Percentiles rank a stretch among this genome's conserved stretches.
phyloP scores from a whole-genome alignment of 2,329 filamentous ascomycete genomes.

The Penicillium sp. region DNA sequence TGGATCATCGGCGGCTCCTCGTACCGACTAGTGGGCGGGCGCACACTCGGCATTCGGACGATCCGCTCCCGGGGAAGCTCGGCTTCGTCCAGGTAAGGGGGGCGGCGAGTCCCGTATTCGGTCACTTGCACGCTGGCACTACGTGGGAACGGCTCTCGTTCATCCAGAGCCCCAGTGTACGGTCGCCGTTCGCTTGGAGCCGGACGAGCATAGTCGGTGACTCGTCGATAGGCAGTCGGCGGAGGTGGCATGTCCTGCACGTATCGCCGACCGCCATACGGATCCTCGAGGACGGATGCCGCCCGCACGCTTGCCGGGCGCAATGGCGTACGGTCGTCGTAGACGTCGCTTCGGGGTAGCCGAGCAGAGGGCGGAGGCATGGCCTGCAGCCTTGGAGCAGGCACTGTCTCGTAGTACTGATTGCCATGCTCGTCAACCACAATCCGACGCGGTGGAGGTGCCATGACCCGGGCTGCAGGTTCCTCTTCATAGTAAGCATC shows the following conservation, averaged over 20 bases:
- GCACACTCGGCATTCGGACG: constrained; percentile 50
- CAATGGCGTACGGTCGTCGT: constrained; percentile 29
- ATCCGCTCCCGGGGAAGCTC: constrained; percentile 50
- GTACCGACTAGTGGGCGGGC: constrained; percentile 50
- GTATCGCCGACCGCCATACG: constrained; percentile 35
- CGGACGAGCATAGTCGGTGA: constrained; percentile 31
- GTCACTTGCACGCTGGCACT: constrained; percentile 36
- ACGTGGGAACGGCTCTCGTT: constrained; percentile 30
- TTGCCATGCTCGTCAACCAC: constrained; percentile 75
- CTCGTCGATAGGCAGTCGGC: constrained; percentile 33
- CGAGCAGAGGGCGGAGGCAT: constrained; percentile 30
- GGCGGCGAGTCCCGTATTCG: constrained; percentile 33
- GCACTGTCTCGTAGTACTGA: constrained; percentile 58
- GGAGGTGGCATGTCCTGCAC: constrained; percentile 40
- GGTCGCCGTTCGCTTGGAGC: constrained; percentile 16
- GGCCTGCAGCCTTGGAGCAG: constrained; percentile 29
- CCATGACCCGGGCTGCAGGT: constrained; percentile 42
- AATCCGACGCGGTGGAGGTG: constrained; percentile 56
- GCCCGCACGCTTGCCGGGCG: constrained; percentile 32
- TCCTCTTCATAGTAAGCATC: constrained; percentile 36
- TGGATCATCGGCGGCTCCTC: no score
- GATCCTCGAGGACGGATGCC: constrained; percentile 37
- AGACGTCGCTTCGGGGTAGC: constrained; percentile 28
- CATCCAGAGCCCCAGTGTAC: constrained; percentile 28
- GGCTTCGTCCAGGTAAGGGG: constrained; percentile 56